Percentiles rank a stretch among this genome's conserved stretches.
These are phyloP conservation scores for Moniliella sp. DNA, from an alignment of 1,284 basidiomycete species.

Conservation along the genomic window DNA sequence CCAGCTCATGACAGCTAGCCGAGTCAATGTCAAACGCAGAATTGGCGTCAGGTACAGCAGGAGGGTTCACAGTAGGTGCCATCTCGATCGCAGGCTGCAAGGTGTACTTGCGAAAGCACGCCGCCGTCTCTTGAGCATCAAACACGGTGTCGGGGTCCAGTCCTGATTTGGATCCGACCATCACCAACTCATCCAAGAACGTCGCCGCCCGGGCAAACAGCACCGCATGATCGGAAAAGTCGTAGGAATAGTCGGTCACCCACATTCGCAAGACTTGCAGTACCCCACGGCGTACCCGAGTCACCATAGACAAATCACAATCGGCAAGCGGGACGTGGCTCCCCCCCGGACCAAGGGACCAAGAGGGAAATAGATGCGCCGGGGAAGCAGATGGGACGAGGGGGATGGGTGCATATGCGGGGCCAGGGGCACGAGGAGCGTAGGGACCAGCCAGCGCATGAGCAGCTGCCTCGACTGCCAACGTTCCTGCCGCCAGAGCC, in stretches of 20 bases:
- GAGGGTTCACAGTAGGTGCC: not conserved
- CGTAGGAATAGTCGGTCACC: slow-evolving; percentile 19
- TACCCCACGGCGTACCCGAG: slow-evolving; percentile 17
- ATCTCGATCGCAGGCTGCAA: not conserved
- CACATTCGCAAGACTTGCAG: slow-evolving; percentile 14
- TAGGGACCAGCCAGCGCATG: slow-evolving; percentile 16
- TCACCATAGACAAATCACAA: slow-evolving; percentile 22
- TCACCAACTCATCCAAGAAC: slow-evolving; percentile 6
- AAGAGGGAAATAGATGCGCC: slow-evolving; percentile 13
- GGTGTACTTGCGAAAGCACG: not conserved
- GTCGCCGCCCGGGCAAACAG: slow-evolving; percentile 13
- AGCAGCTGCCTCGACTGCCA: no score
- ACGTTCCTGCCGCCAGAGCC: slow-evolving; percentile 20
- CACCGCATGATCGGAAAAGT: slow-evolving; percentile 21
- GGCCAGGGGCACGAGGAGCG: slow-evolving; percentile 13
- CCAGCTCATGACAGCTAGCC: slow-evolving; percentile 9
- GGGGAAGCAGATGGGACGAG: not conserved
- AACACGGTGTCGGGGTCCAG: not conserved
- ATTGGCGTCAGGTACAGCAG: not conserved
- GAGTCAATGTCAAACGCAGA: slow-evolving; percentile 15
- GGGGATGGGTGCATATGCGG: not conserved
- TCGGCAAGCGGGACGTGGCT: no score
- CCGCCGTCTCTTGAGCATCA: not conserved
- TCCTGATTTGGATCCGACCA: no score
- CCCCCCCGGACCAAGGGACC: no score